A percentile compares a stretch with the other conserved stretches of the same genome.
Evolutionary conservation across 139 green algal genomes (phyloP).

Genomic region (Micractinium sp.): DNA sequence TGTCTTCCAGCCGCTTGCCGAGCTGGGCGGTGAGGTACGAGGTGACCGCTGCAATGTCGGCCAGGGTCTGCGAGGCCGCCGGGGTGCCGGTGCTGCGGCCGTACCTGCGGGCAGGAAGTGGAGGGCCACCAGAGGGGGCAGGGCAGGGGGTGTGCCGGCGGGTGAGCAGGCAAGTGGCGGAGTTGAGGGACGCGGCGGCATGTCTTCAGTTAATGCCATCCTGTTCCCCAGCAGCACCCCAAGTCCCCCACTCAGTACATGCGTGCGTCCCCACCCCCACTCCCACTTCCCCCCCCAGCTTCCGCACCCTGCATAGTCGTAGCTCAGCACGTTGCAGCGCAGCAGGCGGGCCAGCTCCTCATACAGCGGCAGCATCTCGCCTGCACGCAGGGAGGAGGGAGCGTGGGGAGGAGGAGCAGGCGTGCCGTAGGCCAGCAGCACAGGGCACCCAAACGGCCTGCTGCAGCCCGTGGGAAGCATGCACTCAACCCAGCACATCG

Average conservation of each 20-base stretch:
- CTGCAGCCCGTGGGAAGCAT: neutral
- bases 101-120: conserved; percentile 48
- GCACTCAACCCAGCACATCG: neutral
- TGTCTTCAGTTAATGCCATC: no score
- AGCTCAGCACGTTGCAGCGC: conserved; percentile 82
- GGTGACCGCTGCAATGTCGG: conserved; percentile 49
- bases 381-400: neutral
- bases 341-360: conserved; percentile 67
- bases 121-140: neutral
- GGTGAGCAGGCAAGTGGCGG: neutral
- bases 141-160: neutral
- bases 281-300: no score
- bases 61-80: conserved; percentile 46
- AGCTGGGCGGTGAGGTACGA: conserved; percentile 37
- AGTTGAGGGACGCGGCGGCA: no score
- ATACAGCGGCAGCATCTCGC: conserved; percentile 86
- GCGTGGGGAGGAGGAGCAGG: neutral
- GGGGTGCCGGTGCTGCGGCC: conserved; percentile 60
- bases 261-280: neutral
- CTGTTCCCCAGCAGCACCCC: neutral
- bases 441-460: neutral
- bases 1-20: conserved; percentile 50
- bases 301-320: conserved; percentile 81
- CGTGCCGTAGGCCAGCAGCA: no score
- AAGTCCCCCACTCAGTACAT: neutral